Conservation (phyloP, 768 basidiomycete genomes). For the Gymnopilus dilepis region DNA sequence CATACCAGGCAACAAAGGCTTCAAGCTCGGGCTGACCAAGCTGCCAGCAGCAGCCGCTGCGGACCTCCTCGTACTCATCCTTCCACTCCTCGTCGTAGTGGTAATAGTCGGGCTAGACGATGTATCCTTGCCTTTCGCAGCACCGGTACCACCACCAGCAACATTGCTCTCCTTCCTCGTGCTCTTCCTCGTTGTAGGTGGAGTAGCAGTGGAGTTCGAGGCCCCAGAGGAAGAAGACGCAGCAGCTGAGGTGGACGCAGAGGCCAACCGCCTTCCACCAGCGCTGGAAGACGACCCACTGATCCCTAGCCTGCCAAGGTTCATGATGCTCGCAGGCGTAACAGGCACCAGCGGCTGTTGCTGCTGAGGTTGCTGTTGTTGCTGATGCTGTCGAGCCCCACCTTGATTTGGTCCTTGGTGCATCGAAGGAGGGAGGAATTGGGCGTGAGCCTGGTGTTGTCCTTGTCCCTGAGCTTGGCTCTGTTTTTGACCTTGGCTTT, state of each 20-base stretch:
- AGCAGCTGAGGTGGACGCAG: constrained; percentile 6
- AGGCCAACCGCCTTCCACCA: constrained; percentile 18
- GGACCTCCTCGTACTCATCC: constrained; percentile 22
- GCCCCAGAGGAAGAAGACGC: not conserved
- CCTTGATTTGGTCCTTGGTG: not conserved
- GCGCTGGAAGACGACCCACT: constrained; percentile 25
- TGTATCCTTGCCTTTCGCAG: not conserved
- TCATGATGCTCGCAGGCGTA: constrained; percentile 94
- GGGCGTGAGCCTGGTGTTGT: constrained; percentile 11
- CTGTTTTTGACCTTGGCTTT: constrained; percentile 11
- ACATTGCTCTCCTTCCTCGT: constrained; percentile 16
- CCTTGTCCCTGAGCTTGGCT: constrained; percentile 6
- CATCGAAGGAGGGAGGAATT: not conserved
- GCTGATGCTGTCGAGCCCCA: constrained; percentile 12
- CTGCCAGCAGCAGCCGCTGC: constrained; percentile 6
- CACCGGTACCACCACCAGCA: constrained; percentile 10
- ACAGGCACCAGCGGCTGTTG: constrained; percentile 66
- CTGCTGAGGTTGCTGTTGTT: constrained; percentile 14
- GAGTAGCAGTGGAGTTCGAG: not conserved
- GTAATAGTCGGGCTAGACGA: not conserved
- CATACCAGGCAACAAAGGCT: constrained; percentile 76
- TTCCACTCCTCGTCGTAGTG: constrained; percentile 17
- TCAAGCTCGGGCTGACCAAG: constrained; percentile 60
- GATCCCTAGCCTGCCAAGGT: constrained; percentile 69
- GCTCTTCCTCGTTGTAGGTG: constrained; percentile 15